Conservation (phyloP, 805 yeast genomes). For the Ogataea glucozyma region DNA sequence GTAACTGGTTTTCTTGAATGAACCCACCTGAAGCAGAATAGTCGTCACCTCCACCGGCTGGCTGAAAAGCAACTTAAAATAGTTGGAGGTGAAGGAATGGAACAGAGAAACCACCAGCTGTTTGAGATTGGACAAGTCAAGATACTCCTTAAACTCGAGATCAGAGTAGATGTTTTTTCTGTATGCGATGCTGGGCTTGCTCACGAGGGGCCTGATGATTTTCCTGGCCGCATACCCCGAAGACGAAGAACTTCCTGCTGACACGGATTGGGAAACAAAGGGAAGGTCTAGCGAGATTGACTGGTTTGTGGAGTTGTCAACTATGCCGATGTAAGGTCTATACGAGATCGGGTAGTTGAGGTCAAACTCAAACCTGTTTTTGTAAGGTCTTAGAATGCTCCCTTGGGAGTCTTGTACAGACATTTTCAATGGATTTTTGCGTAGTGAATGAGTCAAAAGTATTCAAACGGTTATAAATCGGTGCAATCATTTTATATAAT, state of each 20-base stretch:
- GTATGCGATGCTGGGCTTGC: slow-evolving; percentile 22
- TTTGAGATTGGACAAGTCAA: slow-evolving; percentile 57
- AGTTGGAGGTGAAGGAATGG: slow-evolving; percentile 64
- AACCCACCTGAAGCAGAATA: slow-evolving; percentile 78
- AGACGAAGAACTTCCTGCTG: slow-evolving; percentile 7
- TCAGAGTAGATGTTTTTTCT: slow-evolving; percentile 49
- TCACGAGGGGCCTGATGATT: slow-evolving; percentile 25
- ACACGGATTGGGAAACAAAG: slow-evolving; percentile 22
- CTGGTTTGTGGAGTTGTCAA: slow-evolving; percentile 36
- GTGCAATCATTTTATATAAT: too few species aligned
- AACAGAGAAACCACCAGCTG: slow-evolving; percentile 58
- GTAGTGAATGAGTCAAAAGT: too few species aligned
- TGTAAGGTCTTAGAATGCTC: slow-evolving; percentile 36
- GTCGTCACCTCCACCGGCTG: slow-evolving; percentile 91
- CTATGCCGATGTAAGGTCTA: slow-evolving; percentile 36
- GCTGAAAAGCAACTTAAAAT: slow-evolving; percentile 64
- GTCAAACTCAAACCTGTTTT: slow-evolving; percentile 34
- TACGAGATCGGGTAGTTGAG: slow-evolving; percentile 37
- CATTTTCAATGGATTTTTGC: slow-evolving; percentile 17
- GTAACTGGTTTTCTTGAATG: slow-evolving; percentile 39
- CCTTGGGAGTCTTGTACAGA: slow-evolving; percentile 27
- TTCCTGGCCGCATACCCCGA: slow-evolving; percentile 19
- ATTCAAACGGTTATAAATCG: too few species aligned
- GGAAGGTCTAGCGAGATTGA: slow-evolving; percentile 37
- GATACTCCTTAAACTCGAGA: slow-evolving; percentile 65